Evolutionary conservation across 768 basidiomycete species (phyloP).

Genomic region (Hortiboletus campestris): DNA sequence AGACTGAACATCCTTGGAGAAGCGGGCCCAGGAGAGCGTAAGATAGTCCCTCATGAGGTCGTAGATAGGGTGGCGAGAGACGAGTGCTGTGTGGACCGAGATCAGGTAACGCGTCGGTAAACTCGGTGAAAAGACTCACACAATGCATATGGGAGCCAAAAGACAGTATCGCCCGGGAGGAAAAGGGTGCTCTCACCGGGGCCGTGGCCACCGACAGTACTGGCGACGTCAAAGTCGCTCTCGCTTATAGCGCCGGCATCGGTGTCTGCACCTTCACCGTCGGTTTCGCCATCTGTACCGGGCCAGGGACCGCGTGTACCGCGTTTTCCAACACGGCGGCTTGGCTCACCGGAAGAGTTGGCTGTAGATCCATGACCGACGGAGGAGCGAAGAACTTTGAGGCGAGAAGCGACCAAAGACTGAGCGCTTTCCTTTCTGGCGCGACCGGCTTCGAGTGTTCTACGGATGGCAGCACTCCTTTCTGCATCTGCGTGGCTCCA

Average conservation of each 20-base stretch:
- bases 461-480: constrained; percentile 78
- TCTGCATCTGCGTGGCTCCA: constrained; percentile 95
- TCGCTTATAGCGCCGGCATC: constrained; percentile 77
- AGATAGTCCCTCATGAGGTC: constrained; percentile 95
- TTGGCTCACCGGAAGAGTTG: constrained; percentile 50
- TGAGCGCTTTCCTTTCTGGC: constrained; percentile 79
- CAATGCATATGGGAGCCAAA: constrained; percentile 92
- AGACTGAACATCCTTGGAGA: constrained; percentile 90
- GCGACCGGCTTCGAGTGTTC: constrained; percentile 75
- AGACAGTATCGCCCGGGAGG: constrained; percentile 85
- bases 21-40: constrained; percentile 92
- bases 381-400: constrained; percentile 63
- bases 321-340: constrained; percentile 57
- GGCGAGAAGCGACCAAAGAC: constrained; percentile 62
- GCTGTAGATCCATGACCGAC: constrained; percentile 39
- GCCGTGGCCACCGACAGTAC: constrained; percentile 69
- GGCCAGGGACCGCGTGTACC: constrained; percentile 72
- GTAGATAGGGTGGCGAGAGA: constrained; percentile 91
- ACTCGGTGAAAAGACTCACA: constrained; percentile 48
- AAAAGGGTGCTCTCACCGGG: constrained; percentile 88
- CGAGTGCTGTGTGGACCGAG: constrained; percentile 54
- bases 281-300: constrained; percentile 64
- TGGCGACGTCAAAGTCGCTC: constrained; percentile 83
- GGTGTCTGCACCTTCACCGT: constrained; percentile 67
- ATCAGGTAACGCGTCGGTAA: constrained; percentile 7